These are phyloP conservation scores for Mikania micrantha DNA, from an alignment of 129 eudicot genomes.

Conservation along the genomic window DNA sequence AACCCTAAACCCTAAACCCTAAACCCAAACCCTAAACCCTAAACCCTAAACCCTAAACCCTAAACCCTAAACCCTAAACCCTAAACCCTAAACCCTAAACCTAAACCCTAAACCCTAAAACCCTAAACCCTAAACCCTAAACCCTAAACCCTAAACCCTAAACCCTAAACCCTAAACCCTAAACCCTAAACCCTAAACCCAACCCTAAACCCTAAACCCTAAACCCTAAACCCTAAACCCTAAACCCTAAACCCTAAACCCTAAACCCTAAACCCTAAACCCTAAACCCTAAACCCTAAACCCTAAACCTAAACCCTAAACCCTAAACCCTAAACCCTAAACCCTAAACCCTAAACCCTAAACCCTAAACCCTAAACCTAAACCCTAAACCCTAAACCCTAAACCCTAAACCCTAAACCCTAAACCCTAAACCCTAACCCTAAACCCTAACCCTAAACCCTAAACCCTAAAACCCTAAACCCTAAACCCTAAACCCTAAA, in stretches of 20 bases:
- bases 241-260: not conserved
- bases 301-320: not conserved
- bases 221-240: conserved; percentile 3
- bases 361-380: not conserved
- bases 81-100: not conserved
- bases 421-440: not conserved
- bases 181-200: not conserved
- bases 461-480: not conserved
- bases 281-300: not conserved
- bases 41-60: not conserved
- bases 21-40: not conserved
- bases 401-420: not conserved
- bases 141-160: not conserved
- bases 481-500: not conserved
- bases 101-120: not conserved
- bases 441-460: conserved; percentile 1
- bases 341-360: not conserved
- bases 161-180: not conserved
- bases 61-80: not conserved
- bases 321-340: not conserved
- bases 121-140: conserved; percentile 7
- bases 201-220: not conserved
- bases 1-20: not conserved
- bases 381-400: not conserved
- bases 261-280: not conserved